These are phyloP conservation scores for Nigrospora sphaerica DNA, from an alignment of 2,329 filamentous ascomycete species.

Conservation along the genomic window DNA sequence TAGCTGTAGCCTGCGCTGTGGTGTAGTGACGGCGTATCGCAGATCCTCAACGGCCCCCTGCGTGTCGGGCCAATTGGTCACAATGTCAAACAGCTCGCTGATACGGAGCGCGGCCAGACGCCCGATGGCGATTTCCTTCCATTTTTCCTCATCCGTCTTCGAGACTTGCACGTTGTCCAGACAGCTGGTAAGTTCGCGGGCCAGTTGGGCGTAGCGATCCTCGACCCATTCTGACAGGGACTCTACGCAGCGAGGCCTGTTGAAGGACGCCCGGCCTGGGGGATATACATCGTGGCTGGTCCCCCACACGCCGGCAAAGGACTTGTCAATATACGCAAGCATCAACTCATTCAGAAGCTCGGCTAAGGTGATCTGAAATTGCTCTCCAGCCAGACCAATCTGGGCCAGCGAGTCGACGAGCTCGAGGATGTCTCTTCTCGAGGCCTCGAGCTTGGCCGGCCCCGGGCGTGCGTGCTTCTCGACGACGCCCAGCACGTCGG, in stretches of 20 bases:
- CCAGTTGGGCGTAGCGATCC: slow-evolving; percentile 57
- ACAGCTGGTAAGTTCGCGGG: slow-evolving; percentile 51
- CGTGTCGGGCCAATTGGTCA: slow-evolving; percentile 67
- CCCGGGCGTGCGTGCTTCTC: slow-evolving; percentile 7
- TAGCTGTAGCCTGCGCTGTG: slow-evolving; percentile 61
- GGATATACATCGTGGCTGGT: slow-evolving; percentile 4
- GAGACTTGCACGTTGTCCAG: slow-evolving; percentile 36
- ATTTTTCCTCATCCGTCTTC: slow-evolving; percentile 55
- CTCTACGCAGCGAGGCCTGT: slow-evolving; percentile 46
- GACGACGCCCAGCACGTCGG: slow-evolving; percentile 35
- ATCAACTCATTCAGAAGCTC: slow-evolving; percentile 63
- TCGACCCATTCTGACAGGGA: slow-evolving; percentile 62
- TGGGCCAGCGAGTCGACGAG: slow-evolving; percentile 53
- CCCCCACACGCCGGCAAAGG: slow-evolving; percentile 59
- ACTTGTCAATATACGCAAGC: slow-evolving; percentile 52
- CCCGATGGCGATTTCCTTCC: slow-evolving; percentile 63
- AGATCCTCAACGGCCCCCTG: slow-evolving; percentile 68
- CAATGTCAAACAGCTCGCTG: slow-evolving; percentile 70
- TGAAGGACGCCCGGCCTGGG: slow-evolving; percentile 16
- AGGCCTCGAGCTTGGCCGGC: slow-evolving; percentile 24
- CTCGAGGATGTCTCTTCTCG: slow-evolving; percentile 43
- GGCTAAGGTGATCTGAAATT: slow-evolving; percentile 64
- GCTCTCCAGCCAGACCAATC: slow-evolving; percentile 62
- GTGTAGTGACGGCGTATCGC: slow-evolving; percentile 60
- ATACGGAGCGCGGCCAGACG: slow-evolving; percentile 64